Evolutionary conservation across 2,329 filamentous ascomycete species (phyloP).

Genomic region (Ascochyta clinopodiicola): DNA sequence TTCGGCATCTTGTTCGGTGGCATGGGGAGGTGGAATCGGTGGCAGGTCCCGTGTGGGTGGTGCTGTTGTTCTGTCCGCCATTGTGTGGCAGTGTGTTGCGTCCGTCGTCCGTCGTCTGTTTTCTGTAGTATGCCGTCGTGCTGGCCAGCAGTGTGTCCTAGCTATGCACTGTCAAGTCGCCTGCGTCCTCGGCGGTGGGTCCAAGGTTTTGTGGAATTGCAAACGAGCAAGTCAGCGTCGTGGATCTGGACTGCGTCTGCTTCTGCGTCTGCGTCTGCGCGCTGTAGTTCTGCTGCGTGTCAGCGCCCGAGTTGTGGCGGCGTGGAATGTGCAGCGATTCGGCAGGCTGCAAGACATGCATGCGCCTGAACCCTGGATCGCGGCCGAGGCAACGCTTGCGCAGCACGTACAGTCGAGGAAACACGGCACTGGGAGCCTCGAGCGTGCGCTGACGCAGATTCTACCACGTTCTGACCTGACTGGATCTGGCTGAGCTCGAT

Average conservation of each 20-base stretch:
- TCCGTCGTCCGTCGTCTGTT: neutral
- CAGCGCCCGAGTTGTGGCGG: constrained; percentile 20
- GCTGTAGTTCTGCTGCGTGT: constrained; percentile 13
- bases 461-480: neutral
- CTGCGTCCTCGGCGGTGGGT: neutral
- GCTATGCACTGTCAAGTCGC: neutral
- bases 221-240: constrained; percentile 1
- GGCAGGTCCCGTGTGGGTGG: constrained; percentile 34
- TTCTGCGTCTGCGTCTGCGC: no score
- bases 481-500: neutral
- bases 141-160: constrained; percentile 1
- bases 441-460: constrained; percentile 2
- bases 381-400: constrained; percentile 16
- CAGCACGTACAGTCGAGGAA: constrained; percentile 20
- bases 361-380: constrained; percentile 27
- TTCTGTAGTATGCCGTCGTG: neutral
- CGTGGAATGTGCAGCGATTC: constrained; percentile 19
- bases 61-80: constrained; percentile 35
- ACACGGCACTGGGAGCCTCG: constrained; percentile 8
- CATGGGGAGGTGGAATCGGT: constrained; percentile 31
- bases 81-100: constrained; percentile 25
- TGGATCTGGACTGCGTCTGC: neutral
- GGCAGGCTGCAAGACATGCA: constrained; percentile 20
- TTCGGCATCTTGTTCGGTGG: constrained; percentile 17
- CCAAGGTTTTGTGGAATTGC: neutral